Evolutionary conservation across 345 rosid genomes (phyloP), one percentile per base, ranked within the genome.

Genomic region (Rhizophora mangle): DNA sequence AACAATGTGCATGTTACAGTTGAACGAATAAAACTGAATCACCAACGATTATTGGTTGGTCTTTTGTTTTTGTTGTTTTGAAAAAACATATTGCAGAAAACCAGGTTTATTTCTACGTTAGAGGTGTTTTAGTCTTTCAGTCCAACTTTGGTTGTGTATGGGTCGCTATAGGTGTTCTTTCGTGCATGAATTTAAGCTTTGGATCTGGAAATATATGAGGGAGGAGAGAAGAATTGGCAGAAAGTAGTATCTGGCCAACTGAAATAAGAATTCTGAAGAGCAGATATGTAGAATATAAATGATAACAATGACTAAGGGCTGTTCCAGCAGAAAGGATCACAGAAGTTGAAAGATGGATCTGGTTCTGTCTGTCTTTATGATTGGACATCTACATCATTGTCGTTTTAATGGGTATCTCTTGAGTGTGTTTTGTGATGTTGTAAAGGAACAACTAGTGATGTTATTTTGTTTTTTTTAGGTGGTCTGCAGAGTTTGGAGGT

Each of bases 401-500:
- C 49, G 29, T n/a, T n/a, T 10, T 21, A 21, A 47, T 7, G 32
- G 8, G 8, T 18, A 16, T 1, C 22, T n/a, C 26, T 10, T 13
- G 21, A 39, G 15, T 9, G 57, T 64, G 63, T 60, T 10, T 22
- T 31, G 10, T 69, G 8, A n/a, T 21, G 59, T 57, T 53, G 24
- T 30, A 53, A 51, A 62, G 24, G 11, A 59, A 55, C 63, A 64
- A 37, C 49, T 60, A 54, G 34, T 70, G 58, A 32, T 66, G 51
- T 56, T n/a, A 8, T 56, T 24, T 54, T 57, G 49, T 57, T 79
- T 65, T 64, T 78, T 66, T 76, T 76, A 95, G 98, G 90, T 95
- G 97, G 98, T 95, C 98, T 58, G 85, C 84, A 2, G 91, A 85
- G 82, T 90, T 85, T 76, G 96, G 97, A 74, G 88, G 86, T 43